Conservation (phyloP, 805 yeast genomes). For the Scheffersomyces lignosus region DNA sequence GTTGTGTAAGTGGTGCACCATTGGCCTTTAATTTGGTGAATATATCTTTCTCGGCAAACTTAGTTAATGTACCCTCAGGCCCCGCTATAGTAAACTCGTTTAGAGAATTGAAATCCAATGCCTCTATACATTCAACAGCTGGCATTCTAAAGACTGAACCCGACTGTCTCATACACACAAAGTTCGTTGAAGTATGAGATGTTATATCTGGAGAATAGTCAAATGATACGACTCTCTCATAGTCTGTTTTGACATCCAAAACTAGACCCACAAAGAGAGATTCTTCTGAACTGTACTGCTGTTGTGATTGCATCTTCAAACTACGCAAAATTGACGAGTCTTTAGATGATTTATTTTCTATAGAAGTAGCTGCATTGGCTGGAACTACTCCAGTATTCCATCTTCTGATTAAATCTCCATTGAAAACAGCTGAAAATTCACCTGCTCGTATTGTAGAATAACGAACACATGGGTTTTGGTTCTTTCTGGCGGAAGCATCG, state of each 20-base stretch:
- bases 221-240: slow-evolving; percentile 80
- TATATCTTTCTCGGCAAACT: slow-evolving; percentile 27
- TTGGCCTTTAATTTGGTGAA: not conserved
- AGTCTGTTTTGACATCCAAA: slow-evolving; percentile 69
- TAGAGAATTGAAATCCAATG: slow-evolving; percentile 63
- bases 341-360: not conserved
- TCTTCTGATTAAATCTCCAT: slow-evolving; percentile 73
- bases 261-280: slow-evolving; percentile 75
- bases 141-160: slow-evolving; percentile 85
- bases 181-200: slow-evolving; percentile 55
- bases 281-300: slow-evolving; percentile 46
- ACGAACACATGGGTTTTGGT: slow-evolving; percentile 63
- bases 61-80: slow-evolving; percentile 52
- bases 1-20: not conserved
- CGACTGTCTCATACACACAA: slow-evolving; percentile 87
- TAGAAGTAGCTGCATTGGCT: slow-evolving; percentile 6
- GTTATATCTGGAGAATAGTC: slow-evolving; percentile 67
- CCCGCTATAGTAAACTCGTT: slow-evolving; percentile 67
- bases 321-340: slow-evolving; percentile 16
- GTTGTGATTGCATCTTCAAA: slow-evolving; percentile 37
- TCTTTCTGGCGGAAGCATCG: slow-evolving; percentile 56
- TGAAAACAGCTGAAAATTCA: slow-evolving; percentile 77
- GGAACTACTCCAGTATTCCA: slow-evolving; percentile 75
- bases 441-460: slow-evolving; percentile 65
- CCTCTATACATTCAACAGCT: slow-evolving; percentile 63